Base-by-base conservation (phyloP, 2,329 filamentous ascomycete species). In the Coniochaeta pulveracea region DNA sequence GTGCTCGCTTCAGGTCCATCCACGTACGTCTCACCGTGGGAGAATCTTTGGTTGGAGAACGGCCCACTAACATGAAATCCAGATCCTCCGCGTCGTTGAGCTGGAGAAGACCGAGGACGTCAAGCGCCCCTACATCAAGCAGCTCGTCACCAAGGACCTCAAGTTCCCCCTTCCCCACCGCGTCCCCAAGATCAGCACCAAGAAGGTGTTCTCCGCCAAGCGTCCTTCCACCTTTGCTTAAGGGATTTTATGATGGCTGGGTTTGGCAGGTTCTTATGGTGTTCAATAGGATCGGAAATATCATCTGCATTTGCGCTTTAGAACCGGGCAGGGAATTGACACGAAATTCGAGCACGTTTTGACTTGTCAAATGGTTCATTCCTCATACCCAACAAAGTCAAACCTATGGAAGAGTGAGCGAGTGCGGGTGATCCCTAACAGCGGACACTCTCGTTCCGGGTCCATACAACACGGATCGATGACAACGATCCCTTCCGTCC, bases 131-230 rank as follows among this genome's bases (percentile, higher is more conserved):
- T 98, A 98, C 80, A 93, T 98, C 76, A 93, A 88, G 77, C 91
- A 98, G 73, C 85, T 98, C 64, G 69, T 93, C 61, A 69, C 74
- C 67, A 96, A 96, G 82, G 63, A 77, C 66, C 84, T 98, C 66
- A 85, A 82, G 68, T 98, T 98, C 85, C 91, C 91, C 63, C 85
- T 98, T 51, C 91, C 91, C 61, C 91, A 98, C 78, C 91, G 93
- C 58, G 69, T 88, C 58, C 73, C 80, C 71, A 88, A 86, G 71
- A 72, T 74, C 65, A 66, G 64, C 62, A 77, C 71, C 72, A 83
- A 81, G 75, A 93, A 93, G 78, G 61, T 96, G 63, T 98, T 93
- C 74, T 76, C 82, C 61, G 78, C 85, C 59, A 85, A 77, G 69
- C 81, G 91, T 69, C 91, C 91, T 57, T 85, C 85, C 58, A 98